Percentiles rank a stretch among this genome's conserved stretches.
These are phyloP conservation scores for Trichoderma oligosporum DNA, from an alignment of 2,329 filamentous ascomycete species.

Conservation along the genomic window DNA sequence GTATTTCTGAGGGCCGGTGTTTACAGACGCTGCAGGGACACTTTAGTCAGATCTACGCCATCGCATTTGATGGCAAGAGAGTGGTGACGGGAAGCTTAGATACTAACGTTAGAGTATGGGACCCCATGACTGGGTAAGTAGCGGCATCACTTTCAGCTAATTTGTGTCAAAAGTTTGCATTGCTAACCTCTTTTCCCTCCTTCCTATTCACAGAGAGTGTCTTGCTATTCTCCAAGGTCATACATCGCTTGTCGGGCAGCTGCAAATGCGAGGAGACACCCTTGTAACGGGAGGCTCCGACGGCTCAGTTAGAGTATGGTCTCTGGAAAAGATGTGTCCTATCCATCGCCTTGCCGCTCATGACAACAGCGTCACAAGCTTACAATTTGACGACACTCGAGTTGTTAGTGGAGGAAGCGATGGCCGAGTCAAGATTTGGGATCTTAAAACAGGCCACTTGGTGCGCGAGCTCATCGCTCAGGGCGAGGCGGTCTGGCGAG, in stretches of 20 bases:
- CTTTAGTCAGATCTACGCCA: conserved; percentile 98
- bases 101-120: conserved; percentile 96
- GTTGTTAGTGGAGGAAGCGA: conserved; percentile 96
- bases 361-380: conserved; percentile 95
- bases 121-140: conserved; percentile 78
- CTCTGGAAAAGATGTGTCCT: conserved; percentile 79
- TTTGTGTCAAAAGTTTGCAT: conserved; percentile 18
- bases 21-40: conserved; percentile 86
- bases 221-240: conserved; percentile 93
- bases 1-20: conserved; percentile 91
- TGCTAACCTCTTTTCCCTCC: conserved; percentile 30
- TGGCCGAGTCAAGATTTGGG: conserved; percentile 98
- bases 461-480: conserved; percentile 88
- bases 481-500: conserved; percentile 93
- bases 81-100: conserved; percentile 95
- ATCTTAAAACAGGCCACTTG: conserved; percentile 83
- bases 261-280: conserved; percentile 93
- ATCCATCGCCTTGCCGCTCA: conserved; percentile 94
- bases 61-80: conserved; percentile 90
- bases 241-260: conserved; percentile 90
- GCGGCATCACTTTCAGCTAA: neutral
- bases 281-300: conserved; percentile 95
- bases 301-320: conserved; percentile 95
- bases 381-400: conserved; percentile 93
- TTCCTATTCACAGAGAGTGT: conserved; percentile 56